These are phyloP conservation scores for Astragalus membranaceus DNA, from an alignment of 306 rosid species.

Conservation along the genomic window DNA sequence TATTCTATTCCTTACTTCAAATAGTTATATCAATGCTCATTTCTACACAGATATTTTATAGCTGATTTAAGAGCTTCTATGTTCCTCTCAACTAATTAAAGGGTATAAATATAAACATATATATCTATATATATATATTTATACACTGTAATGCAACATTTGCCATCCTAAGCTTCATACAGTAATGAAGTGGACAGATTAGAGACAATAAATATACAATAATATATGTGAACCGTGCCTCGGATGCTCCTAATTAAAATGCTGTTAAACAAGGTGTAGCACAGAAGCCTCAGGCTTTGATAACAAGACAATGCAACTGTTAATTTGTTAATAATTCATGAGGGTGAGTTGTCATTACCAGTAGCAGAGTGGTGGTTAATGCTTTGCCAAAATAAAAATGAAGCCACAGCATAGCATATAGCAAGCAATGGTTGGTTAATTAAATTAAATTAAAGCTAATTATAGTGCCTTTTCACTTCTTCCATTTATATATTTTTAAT, in stretches of 20 bases:
- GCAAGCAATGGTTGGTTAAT: too few species aligned
- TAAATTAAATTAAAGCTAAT: too few species aligned
- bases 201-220: neutral
- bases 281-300: slow-evolving; percentile 30
- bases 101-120: too few species aligned
- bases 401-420: too few species aligned
- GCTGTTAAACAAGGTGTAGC: slow-evolving; percentile 23
- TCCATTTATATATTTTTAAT: neutral
- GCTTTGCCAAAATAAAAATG: neutral
- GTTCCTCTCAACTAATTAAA: neutral
- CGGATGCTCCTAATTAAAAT: slow-evolving; percentile 46
- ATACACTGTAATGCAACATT: too few species aligned
- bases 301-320: slow-evolving; percentile 33
- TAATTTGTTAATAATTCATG: slow-evolving; percentile 25
- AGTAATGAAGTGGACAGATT: too few species aligned
- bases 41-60: neutral
- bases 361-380: slow-evolving; percentile 15
- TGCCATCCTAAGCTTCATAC: neutral
- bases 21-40: too few species aligned
- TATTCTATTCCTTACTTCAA: neutral
- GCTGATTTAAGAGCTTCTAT: neutral
- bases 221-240: slow-evolving; percentile 28
- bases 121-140: too few species aligned
- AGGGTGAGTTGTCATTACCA: slow-evolving; percentile 30
- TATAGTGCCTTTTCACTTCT: too few species aligned